phyloP scores from a whole-genome alignment of 2,329 filamentous ascomycete genomes.

The Monosporascus sp. region DNA sequence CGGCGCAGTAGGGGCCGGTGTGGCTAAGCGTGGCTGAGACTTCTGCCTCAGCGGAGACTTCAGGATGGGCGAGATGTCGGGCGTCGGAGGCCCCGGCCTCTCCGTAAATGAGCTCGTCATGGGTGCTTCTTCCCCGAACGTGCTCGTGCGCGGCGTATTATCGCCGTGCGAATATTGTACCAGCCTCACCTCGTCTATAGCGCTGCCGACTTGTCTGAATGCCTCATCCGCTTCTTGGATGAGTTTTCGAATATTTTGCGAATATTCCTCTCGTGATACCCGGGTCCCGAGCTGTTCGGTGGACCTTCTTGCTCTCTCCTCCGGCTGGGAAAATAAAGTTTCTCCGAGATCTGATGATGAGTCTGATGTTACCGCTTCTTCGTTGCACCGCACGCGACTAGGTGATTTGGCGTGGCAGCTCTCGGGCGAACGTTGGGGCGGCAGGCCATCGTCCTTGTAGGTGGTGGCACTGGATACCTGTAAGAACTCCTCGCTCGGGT shows the following conservation, averaged over 20 bases:
- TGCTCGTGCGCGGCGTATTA: slow-evolving; percentile 18
- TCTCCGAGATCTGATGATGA: slow-evolving; percentile 23
- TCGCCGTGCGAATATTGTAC: slow-evolving; percentile 21
- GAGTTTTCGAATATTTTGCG: slow-evolving; percentile 37
- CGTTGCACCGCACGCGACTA: slow-evolving; percentile 11
- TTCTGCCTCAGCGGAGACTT: slow-evolving; percentile 12
- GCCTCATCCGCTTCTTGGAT: slow-evolving; percentile 45
- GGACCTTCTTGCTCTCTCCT: slow-evolving; percentile 19
- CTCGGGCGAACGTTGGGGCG: slow-evolving; percentile 12
- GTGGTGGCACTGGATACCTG: slow-evolving; percentile 19
- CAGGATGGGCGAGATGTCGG: slow-evolving; percentile 12
- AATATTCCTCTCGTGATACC: slow-evolving; percentile 17
- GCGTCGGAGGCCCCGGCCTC: slow-evolving; percentile 21
- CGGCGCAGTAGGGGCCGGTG: slow-evolving; percentile 17
- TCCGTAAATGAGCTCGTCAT: slow-evolving; percentile 13
- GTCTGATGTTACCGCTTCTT: slow-evolving; percentile 7
- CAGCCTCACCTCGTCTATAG: slow-evolving; percentile 32
- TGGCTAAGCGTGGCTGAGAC: slow-evolving; percentile 8
- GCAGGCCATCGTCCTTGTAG: slow-evolving; percentile 21
- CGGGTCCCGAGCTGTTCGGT: slow-evolving; percentile 6
- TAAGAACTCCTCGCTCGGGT: slow-evolving; percentile 17
- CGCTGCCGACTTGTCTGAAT: slow-evolving; percentile 39
- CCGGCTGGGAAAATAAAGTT: slow-evolving; percentile 20
- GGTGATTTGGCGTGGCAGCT: slow-evolving; percentile 10
- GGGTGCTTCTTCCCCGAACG: background rate